Base-by-base conservation (phyloP, 441 rosid genomes). In the Pelargonium citronellum region DNA sequence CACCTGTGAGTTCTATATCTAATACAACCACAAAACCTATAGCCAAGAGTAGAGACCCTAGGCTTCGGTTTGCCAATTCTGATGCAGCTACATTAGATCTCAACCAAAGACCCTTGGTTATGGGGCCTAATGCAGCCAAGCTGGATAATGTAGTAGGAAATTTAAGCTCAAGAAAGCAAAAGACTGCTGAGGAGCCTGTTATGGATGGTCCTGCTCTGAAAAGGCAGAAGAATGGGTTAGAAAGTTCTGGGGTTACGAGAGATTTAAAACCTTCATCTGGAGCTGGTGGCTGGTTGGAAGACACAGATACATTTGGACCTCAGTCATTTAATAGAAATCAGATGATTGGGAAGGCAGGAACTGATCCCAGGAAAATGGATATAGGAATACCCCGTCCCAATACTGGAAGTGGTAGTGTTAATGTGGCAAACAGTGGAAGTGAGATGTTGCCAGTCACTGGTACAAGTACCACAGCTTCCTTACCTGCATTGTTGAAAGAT, bases 31-130 rank as follows among this genome's bases (percentile, higher is more conserved):
- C 71, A 43, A 95, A 84, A 80, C 65, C 87, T 69, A 78, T 90
- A 37, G 83, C 83, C 71, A 92, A 81, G 84, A 87, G 90, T 83
- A 84, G 98, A 82, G 99, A 95, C 74, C 99, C 99, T 49, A 88
- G 99, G 78, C 89, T 92, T 80, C 83, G 95, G 72, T 84, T 80
- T 80, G 79, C 69, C 19, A 86, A 78, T 65, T 64, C 87, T 64
- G 87, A 90, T 78, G 67, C 71, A 39, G 79, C 74, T 72, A 71
- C 78, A 73, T 75, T 74, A 68, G 84, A 86, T 68, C 70, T 75
- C n/a, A 81, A 77, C 72, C 84, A 73, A 10, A 67, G 71, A 24
- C 47, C 74, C 10, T 69, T 69, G 22, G 73, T 73, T 10, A 24
- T 61, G 66, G 69, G 73, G 63, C 76, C 75, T 61, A 80, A 76